Evolutionary conservation across 257 asterid species (phyloP), one percentile per base, ranked within the genome.

Genomic region (Solanum sejunctum): DNA sequence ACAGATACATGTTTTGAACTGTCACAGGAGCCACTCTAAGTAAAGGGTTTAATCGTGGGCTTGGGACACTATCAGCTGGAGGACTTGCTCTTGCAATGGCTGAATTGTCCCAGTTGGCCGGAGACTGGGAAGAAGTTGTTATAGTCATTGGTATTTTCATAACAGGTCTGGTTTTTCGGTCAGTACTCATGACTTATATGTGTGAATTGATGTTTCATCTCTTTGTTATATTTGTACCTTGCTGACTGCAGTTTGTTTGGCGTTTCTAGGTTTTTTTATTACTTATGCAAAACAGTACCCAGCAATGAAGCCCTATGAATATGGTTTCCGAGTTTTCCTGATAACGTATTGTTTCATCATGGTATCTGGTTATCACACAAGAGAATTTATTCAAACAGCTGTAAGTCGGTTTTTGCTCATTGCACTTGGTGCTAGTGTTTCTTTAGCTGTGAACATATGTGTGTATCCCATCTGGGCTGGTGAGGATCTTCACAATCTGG

Each of bases 61-160:
- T 95, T 43, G 99, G 99, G 80, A 94, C 99, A n/a, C 55, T 95
- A 21, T 93, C 95, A 23, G 99, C 99, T 69, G 98, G 99, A 89
- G 93, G 93, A 58, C 91, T 95, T 66, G 94, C 98, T 83, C 87
- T 95, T 52, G 97, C 90, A 57, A 92, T 94, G 83, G 99, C 96
- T 78, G 90, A 90, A 57, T 85, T 95, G 88, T 91, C 97, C 43
- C 57, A 86, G 82, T 85, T 89, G 90, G 94, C 90, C 0, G 93
- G 93, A 81, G 88, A 90, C 3, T 85, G 89, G 87, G 91, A 89
- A 87, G 90, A 87, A 85, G 45, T 82, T 10, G 80, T 85, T 56
- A 85, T 87, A 73, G 32, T 86, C 28, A n/a, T 63, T 82, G 85
- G 89, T 41, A 88, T 90, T 84, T 90, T 90, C 81, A 45, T 87